phyloP scores from a whole-genome alignment of 2,329 filamentous ascomycete genomes.

The Apiospora pterosperma region DNA sequence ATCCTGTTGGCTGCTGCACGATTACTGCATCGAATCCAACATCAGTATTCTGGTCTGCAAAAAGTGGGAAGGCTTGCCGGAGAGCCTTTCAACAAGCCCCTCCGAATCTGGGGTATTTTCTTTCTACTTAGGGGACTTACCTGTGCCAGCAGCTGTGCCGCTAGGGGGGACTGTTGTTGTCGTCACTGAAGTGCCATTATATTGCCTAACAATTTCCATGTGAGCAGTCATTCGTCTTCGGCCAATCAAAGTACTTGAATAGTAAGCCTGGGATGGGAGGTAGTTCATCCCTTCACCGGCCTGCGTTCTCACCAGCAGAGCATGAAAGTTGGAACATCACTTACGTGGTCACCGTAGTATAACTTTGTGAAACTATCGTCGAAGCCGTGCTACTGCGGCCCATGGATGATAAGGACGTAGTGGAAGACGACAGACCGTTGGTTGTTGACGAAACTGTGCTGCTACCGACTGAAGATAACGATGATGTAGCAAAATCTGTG shows the following conservation, averaged over 20 bases:
- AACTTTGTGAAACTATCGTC: not conserved
- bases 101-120: not conserved
- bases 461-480: not conserved
- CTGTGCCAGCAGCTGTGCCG: not conserved
- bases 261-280: too few species aligned
- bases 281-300: too few species aligned
- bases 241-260: not conserved
- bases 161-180: not conserved
- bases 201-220: not conserved
- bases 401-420: not conserved
- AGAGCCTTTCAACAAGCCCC: too few species aligned
- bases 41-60: too few species aligned
- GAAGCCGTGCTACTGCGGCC: not conserved
- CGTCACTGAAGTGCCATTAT: not conserved
- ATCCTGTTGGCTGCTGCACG: not conserved
- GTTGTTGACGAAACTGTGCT: not conserved
- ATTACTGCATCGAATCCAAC: not conserved
- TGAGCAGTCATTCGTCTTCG: not conserved
- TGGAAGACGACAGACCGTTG: not conserved
- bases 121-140: not conserved
- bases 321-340: not conserved
- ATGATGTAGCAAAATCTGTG: not conserved
- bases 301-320: not conserved
- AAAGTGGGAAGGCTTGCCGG: too few species aligned
- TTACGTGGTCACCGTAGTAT: not conserved